Conservation (phyloP, 179 eudicot genomes). For the Beta corolliflora region DNA sequence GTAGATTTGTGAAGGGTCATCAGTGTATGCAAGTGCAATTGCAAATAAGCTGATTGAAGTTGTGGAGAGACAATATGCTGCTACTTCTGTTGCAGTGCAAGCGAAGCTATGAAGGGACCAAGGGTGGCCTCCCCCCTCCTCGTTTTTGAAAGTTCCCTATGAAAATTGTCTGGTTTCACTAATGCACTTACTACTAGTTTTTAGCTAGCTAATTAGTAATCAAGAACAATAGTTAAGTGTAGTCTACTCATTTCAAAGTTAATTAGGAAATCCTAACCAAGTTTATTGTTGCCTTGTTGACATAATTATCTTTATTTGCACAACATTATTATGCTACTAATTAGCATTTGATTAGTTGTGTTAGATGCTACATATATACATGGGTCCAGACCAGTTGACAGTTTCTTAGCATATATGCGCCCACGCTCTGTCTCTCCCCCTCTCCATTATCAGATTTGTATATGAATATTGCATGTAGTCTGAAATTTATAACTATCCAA, state of each 20-base stretch:
- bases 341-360: neutral
- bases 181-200: conserved; percentile 29
- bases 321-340: neutral
- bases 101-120: too few species aligned
- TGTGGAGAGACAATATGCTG: conserved; percentile 67
- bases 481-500: too few species aligned
- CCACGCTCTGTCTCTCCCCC: too few species aligned
- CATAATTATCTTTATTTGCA: neutral
- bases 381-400: neutral
- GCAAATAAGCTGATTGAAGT: conserved; percentile 83
- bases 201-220: conserved; percentile 15
- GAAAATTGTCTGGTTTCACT: too few species aligned
- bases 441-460: neutral
- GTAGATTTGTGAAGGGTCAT: conserved; percentile 94
- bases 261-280: conserved; percentile 15
- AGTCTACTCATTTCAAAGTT: neutral
- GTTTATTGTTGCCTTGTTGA: conserved; percentile 19
- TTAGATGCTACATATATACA: neutral
- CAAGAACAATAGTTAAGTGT: conserved; percentile 3
- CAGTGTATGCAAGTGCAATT: conserved; percentile 89
- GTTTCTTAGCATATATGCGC: neutral
- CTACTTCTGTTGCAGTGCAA: conserved; percentile 34
- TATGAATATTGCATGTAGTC: too few species aligned
- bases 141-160: too few species aligned
- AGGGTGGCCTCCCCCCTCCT: too few species aligned